Conservation (phyloP, 2,329 filamentous ascomycete genomes). For the Alternaria sp. region DNA sequence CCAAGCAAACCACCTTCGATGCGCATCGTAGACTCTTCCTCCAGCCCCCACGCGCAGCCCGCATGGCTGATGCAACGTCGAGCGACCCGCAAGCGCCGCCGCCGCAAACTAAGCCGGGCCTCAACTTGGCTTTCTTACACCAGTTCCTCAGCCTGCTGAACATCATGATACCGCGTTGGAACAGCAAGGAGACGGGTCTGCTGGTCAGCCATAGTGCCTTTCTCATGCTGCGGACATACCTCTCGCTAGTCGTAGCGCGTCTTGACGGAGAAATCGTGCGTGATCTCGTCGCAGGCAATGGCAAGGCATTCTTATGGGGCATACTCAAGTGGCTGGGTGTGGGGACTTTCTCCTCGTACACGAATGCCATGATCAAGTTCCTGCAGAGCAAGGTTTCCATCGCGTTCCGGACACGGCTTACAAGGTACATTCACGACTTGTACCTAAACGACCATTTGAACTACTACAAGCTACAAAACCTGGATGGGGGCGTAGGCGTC, state of each 20-base stretch:
- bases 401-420: conserved; percentile 92
- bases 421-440: conserved; percentile 94
- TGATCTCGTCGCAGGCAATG: conserved; percentile 94
- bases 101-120: conserved; percentile 87
- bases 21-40: conserved; percentile 93
- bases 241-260: conserved; percentile 90
- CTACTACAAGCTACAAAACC: conserved; percentile 92
- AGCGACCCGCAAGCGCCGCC: conserved; percentile 74
- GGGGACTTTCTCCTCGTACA: conserved; percentile 92
- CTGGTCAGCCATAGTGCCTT: conserved; percentile 89
- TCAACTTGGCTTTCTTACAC: conserved; percentile 95
- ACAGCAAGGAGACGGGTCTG: conserved; percentile 92
- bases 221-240: conserved; percentile 88
- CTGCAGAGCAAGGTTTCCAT: conserved; percentile 98
- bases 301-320: conserved; percentile 85
- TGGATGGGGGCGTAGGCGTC: conserved; percentile 91
- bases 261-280: conserved; percentile 95
- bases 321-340: conserved; percentile 95
- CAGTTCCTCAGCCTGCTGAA: conserved; percentile 96
- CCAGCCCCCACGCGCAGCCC: conserved; percentile 84
- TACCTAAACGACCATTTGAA: conserved; percentile 95
- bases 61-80: conserved; percentile 69
- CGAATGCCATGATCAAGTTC: conserved; percentile 99
- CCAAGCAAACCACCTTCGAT: conserved; percentile 93
- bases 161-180: conserved; percentile 96